Evolutionary conservation across 169 alveolate species (phyloP), one percentile per base, ranked within the genome.

Genomic region (Plasmodium gonderi): DNA sequence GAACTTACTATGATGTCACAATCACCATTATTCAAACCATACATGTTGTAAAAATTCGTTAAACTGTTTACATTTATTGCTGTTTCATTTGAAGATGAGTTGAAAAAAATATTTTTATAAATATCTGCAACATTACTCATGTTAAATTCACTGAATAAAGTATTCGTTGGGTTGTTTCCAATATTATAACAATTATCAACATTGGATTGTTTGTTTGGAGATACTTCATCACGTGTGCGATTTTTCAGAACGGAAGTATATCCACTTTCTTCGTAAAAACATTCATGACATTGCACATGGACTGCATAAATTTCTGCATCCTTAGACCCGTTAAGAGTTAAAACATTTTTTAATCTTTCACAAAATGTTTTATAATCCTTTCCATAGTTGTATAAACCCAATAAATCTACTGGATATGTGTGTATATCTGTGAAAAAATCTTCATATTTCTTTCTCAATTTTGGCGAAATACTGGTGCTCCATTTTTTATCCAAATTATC

Each of bases 331-430:
- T 64, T 64, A 80, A 20, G 68, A 4, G 40, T 40, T 74, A 85
- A 76, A 36, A 74, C 8, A 8, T 9, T 36, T 74, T 40, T 85
- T 74, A 85, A 75, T 17, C 23, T 54, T n/a, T 47, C 9, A 33
- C 38, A 1, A 72, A 85, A 85, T 26, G 36, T 51, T 36, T 69
- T 5, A 31, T 1, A 29, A 45, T 64, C 36, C 23, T 40, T 54
- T 4, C 33, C 44, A 51, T 72, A 26, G 42, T 69, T 60, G 44
- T 31, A 85, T n/a, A 65, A 49, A 26, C 80, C 80, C 31, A 85
- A 12, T 45, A 85, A 31, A 64, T 85, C 79, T 26, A 85, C 78
- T 33, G 92, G 92, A 77, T 85, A 51, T 51, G 87, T 85, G 44
- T 85, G 44, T 20, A 38, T 17, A 14, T 74, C 85, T 9, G 92